A percentile compares a stretch with the other conserved stretches of the same genome.
Conservation (phyloP, 129 eudicot genomes). For the Kitagawia praeruptora region DNA sequence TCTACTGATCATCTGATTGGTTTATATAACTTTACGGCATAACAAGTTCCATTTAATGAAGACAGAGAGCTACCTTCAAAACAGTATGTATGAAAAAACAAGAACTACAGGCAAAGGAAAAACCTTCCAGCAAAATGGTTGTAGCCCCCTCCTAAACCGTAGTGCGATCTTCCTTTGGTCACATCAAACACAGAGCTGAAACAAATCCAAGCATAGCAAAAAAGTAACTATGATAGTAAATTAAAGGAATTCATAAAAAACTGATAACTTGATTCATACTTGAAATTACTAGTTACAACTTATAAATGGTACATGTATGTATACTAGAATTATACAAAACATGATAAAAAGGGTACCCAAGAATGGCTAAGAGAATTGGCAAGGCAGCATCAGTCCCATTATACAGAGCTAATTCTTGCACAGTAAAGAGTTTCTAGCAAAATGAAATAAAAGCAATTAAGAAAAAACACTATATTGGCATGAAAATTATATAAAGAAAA, state of each 20-base stretch:
- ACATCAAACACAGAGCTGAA: slow-evolving; percentile 90
- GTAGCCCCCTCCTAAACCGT: slow-evolving; percentile 87
- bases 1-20: background rate
- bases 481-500: background rate
- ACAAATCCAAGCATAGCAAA: background rate
- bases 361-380: slow-evolving; percentile 73
- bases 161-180: slow-evolving; percentile 80
- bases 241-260: background rate
- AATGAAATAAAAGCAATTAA: background rate
- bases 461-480: background rate
- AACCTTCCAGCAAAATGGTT: slow-evolving; percentile 93
- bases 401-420: slow-evolving; percentile 54
- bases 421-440: slow-evolving; percentile 58
- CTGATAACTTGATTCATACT: background rate
- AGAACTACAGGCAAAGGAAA: background rate
- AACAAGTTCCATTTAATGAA: background rate
- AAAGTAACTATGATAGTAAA: background rate
- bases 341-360: slow-evolving; percentile 44
- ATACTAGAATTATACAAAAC: background rate
- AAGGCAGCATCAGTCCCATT: slow-evolving; percentile 63
- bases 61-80: background rate
- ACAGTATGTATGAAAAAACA: background rate
- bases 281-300: background rate
- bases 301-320: no score
- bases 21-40: background rate